phyloP scores from a whole-genome alignment of 345 rosid genomes.

The Eutrema yunnanense region DNA sequence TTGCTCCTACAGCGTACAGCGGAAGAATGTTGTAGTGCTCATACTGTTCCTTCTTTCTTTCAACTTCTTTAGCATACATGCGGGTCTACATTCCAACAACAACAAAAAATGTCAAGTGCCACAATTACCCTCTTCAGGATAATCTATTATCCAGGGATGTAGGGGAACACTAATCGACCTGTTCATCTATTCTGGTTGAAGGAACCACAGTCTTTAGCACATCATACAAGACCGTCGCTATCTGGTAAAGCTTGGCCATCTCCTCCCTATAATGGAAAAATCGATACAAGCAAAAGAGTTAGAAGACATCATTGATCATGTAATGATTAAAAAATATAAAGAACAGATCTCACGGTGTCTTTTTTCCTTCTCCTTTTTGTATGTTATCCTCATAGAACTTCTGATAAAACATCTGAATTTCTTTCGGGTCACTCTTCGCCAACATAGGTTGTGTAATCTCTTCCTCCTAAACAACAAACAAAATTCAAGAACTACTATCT shows the following conservation, averaged over 20 bases:
- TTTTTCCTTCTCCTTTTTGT: conserved; percentile 48
- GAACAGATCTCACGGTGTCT: conserved; percentile 64
- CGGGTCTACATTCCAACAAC: conserved; percentile 40
- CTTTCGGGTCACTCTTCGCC: conserved; percentile 52
- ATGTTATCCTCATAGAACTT: conserved; percentile 55
- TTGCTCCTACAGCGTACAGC: conserved; percentile 51
- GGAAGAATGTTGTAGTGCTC: conserved; percentile 86
- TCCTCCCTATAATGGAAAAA: conserved; percentile 64
- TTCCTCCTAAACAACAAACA: conserved; percentile 54
- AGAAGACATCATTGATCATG: background rate
- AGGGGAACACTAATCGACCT: conserved; percentile 41
- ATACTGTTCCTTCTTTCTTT: conserved; percentile 49
- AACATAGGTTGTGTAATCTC: conserved; percentile 32
- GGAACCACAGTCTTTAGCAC: conserved; percentile 63
- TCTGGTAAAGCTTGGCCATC: conserved; percentile 79
- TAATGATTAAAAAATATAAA: background rate
- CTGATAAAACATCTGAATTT: conserved; percentile 67
- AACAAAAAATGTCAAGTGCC: conserved; percentile 14
- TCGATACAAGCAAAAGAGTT: background rate
- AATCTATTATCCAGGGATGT: background rate
- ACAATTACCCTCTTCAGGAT: conserved; percentile 9
- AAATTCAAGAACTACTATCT: background rate
- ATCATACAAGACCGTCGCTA: conserved; percentile 85
- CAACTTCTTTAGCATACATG: conserved; percentile 59
- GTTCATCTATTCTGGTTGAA: conserved; percentile 36